Evolutionary conservation across 1,284 basidiomycete genomes (phyloP).

Genomic region (Ustilago loliicola): DNA sequence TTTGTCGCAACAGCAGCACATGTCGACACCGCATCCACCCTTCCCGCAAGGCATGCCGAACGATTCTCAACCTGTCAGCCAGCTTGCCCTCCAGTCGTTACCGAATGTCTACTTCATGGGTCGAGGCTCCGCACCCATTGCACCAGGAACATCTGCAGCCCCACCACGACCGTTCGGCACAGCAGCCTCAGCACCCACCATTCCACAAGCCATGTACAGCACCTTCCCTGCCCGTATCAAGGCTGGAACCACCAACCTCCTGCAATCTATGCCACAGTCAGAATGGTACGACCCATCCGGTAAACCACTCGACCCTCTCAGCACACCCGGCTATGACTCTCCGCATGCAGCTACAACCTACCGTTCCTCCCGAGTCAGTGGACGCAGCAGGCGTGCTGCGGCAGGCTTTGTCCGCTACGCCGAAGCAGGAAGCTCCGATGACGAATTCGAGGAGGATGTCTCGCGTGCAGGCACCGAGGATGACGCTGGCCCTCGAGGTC

Average conservation of each 20-base stretch:
- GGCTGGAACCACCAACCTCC: slow-evolving; percentile 88
- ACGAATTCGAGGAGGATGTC: slow-evolving; percentile 53
- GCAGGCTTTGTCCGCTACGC: slow-evolving; percentile 56
- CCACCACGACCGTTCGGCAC: slow-evolving; percentile 40
- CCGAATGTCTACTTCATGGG: slow-evolving; percentile 29
- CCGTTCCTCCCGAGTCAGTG: slow-evolving; percentile 36
- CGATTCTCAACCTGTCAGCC: slow-evolving; percentile 16
- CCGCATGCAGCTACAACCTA: slow-evolving; percentile 22
- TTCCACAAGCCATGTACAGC: slow-evolving; percentile 80
- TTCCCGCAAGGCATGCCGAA: slow-evolving; percentile 17
- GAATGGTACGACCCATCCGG: slow-evolving; percentile 48
- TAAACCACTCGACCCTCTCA: slow-evolving; percentile 40
- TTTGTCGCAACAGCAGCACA: slow-evolving; percentile 25
- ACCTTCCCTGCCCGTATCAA: slow-evolving; percentile 91
- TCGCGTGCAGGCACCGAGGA: slow-evolving; percentile 41
- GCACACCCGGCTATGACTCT: slow-evolving; percentile 29
- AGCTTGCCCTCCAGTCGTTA: slow-evolving; percentile 24
- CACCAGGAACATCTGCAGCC: slow-evolving; percentile 36
- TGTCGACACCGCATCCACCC: slow-evolving; percentile 12
- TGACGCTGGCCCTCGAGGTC: slow-evolving; percentile 41
- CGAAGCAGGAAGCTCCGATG: slow-evolving; percentile 58
- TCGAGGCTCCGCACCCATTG: slow-evolving; percentile 32
- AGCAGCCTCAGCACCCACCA: slow-evolving; percentile 29
- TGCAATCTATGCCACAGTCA: slow-evolving; percentile 81
- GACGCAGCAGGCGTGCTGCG: slow-evolving; percentile 39